Evolutionary conservation across 768 basidiomycete species (phyloP).

Genomic region (Heimioporus sp.): DNA sequence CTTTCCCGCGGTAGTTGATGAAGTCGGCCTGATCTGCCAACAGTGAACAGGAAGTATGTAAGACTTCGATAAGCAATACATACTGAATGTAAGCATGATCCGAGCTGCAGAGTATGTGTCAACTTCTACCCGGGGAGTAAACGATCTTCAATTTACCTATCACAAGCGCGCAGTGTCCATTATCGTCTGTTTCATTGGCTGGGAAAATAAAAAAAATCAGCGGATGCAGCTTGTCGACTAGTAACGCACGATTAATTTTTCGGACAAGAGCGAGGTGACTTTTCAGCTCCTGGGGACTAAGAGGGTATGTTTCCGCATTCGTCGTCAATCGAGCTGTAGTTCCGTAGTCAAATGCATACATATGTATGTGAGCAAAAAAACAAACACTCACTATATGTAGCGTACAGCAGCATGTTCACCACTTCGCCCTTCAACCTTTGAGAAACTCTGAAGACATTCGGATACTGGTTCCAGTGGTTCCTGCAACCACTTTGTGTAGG

Average conservation of each 20-base stretch:
- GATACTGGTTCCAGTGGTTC: slow-evolving; percentile 36
- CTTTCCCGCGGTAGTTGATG: slow-evolving; percentile 43
- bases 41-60: not conserved
- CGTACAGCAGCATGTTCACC: slow-evolving; percentile 24
- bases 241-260: slow-evolving; percentile 19
- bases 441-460: slow-evolving; percentile 25
- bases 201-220: slow-evolving; percentile 1
- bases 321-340: slow-evolving; percentile 27
- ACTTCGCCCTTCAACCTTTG: slow-evolving; percentile 25
- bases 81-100: slow-evolving; percentile 29
- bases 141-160: slow-evolving; percentile 14
- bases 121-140: not conserved
- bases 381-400: slow-evolving; percentile 20
- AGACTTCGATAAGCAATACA: not conserved
- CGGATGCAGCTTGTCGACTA: not conserved
- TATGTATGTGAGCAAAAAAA: too few relatives aligned
- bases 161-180: slow-evolving; percentile 18
- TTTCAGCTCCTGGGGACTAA: slow-evolving; percentile 17
- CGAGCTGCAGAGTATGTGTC: slow-evolving; percentile 21
- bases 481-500: slow-evolving; percentile 20
- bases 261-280: slow-evolving; percentile 25
- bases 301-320: slow-evolving; percentile 22
- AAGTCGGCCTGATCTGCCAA: slow-evolving; percentile 33
- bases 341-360: not conserved
- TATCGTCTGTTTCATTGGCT: slow-evolving; percentile 11